Conservation (phyloP, 2,329 filamentous ascomycete genomes). For the Diaporthe longicolla region DNA sequence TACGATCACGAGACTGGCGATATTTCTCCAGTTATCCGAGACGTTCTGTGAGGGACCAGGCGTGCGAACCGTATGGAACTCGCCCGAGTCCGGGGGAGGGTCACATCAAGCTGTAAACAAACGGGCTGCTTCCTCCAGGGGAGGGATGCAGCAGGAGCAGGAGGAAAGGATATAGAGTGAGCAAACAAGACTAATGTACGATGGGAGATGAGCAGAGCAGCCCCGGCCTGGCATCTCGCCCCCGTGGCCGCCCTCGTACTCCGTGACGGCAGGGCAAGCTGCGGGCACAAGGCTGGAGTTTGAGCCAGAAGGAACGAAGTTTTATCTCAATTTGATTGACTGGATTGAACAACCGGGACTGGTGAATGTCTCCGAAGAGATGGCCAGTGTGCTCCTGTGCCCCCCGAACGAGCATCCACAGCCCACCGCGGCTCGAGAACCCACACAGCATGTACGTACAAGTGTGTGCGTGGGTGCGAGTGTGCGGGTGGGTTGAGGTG, state of each 20-base stretch:
- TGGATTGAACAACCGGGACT: neutral
- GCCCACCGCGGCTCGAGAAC: constrained; percentile 24
- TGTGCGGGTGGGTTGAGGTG: constrained; percentile 18
- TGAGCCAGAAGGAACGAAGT: constrained; percentile 18
- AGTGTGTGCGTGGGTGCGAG: neutral
- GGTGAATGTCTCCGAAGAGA: constrained; percentile 3
- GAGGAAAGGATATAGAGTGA: neutral
- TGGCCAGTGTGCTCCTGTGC: neutral
- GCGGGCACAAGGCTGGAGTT: constrained; percentile 16
- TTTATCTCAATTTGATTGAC: constrained; percentile 19
- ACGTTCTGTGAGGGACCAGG: constrained; percentile 3
- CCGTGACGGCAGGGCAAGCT: neutral
- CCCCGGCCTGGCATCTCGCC: constrained; percentile 1
- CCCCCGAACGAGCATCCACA: neutral
- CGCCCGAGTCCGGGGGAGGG: constrained; percentile 5
- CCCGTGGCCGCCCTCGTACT: neutral
- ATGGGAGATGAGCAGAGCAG: constrained; percentile 31
- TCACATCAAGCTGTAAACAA: constrained; percentile 26
- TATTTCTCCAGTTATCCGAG: constrained; percentile 5
- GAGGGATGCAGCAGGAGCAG: neutral
- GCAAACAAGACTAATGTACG: constrained; percentile 21
- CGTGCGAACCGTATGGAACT: constrained; percentile 14
- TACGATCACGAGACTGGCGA: neutral
- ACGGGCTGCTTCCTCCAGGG: constrained; percentile 7
- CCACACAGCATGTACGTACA: constrained; percentile 5